Base-by-base conservation (phyloP, 306 rosid species). In the Medicago arabica region DNA sequence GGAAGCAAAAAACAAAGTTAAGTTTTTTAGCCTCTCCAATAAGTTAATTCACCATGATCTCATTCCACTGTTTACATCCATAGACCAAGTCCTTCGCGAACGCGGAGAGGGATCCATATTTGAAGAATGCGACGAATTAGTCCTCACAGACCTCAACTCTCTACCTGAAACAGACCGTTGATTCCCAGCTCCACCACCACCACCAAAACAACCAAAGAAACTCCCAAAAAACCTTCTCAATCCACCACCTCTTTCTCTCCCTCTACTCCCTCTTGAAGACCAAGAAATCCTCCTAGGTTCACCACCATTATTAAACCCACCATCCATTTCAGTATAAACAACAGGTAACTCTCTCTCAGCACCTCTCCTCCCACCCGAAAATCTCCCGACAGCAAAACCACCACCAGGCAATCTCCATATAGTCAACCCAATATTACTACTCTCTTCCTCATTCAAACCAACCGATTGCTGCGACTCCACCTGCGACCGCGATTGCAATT, bases 341-440 rank as follows among this genome's bases (percentile, higher is more conserved):
- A 84, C 93, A 8, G 97, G 97, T 14, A 93, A 83, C 71, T 89
- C 98, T 11, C 96, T 82, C 64, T 87, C 97, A 4, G 76, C 87
- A 0, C 87, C 92, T 76, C 96, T 85, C 11, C 97, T 89, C 28
- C 92, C 89, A 3, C 93, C 92, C 6, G 84, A 66, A 54, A 86
- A 88, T 55, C 97, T 86, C 51, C 96, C 97, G 9, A 93, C 98
- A 0, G 96, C 98, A 36, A 93, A 93, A 31, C 97, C 97, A 8
- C 97, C 97, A 1, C 97, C 97, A 0, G 97, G 96, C 7, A 93
- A 79, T 86, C 98, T 88, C 98, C 98, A 93, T 43, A 93, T 88
- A 0, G 96, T 93, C 63, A 93, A 82, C 39, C 97, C 93, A 12
- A 83, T 81, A 66, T 87, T 89, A 64, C 83, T 89, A 64, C 83